A percentile compares a stretch with the other conserved stretches of the same genome.
Evolutionary conservation across 1,139 yeast genomes (phyloP).

Genomic region (Tardiomyces blankii): DNA sequence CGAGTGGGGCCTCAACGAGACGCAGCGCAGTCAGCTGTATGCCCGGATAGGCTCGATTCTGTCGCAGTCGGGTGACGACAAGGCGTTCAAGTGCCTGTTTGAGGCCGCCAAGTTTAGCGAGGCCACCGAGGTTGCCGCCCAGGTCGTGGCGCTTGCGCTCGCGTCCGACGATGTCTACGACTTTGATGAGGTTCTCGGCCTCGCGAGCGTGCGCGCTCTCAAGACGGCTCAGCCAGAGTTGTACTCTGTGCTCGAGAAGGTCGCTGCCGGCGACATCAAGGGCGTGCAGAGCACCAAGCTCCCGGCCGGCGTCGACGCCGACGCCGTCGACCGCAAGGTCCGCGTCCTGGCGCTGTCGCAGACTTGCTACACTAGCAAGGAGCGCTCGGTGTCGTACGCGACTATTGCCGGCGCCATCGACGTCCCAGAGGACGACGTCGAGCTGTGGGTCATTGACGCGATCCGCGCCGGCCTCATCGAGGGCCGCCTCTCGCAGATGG

Average conservation of each 20-base stretch:
- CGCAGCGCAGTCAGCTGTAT: constrained; percentile 18
- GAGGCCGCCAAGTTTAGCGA: constrained; percentile 19
- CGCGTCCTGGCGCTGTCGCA: constrained; percentile 11
- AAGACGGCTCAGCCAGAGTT: constrained; percentile 13
- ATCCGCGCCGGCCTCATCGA: constrained; percentile 33
- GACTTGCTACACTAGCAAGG: constrained; percentile 12
- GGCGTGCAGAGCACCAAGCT: constrained; percentile 14
- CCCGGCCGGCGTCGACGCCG: constrained; percentile 14
- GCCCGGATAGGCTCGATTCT: constrained; percentile 14
- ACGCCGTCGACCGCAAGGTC: constrained; percentile 16
- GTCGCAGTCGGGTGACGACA: constrained; percentile 11
- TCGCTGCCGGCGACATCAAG: constrained; percentile 25
- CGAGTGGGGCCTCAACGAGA: constrained; percentile 25
- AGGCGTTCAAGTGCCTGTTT: constrained; percentile 19
- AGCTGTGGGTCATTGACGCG: constrained; percentile 32
- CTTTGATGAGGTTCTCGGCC: constrained; percentile 23
- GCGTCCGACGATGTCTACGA: constrained; percentile 20
- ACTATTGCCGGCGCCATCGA: constrained; percentile 25
- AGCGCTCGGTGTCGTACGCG: constrained; percentile 21
- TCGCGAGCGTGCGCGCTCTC: constrained; percentile 23
- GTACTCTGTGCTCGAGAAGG: constrained; percentile 20
- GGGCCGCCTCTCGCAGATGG: constrained; percentile 33
- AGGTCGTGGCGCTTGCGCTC: constrained; percentile 20
- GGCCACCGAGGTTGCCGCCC: constrained; percentile 12
- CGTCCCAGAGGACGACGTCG: constrained; percentile 25